These are phyloP conservation scores for Marasmius tenuissimus DNA, from an alignment of 1,284 basidiomycete genomes.

Conservation along the genomic window DNA sequence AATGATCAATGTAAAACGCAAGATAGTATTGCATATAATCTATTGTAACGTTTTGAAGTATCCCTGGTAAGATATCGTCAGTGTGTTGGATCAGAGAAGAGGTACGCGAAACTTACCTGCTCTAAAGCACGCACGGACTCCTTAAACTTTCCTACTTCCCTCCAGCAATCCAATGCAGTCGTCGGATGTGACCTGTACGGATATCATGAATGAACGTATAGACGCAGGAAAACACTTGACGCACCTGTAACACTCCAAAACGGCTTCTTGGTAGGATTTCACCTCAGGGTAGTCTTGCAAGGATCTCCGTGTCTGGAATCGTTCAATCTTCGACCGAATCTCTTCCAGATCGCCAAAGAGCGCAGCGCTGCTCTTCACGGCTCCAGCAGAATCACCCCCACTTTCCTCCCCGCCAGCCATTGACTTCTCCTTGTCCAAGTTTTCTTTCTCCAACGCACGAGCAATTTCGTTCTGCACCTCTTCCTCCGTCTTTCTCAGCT, in stretches of 20 bases:
- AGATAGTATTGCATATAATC: background rate
- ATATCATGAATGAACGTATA: conserved; percentile 5
- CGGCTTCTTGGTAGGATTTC: conserved; percentile 55
- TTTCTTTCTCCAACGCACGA: conserved; percentile 74
- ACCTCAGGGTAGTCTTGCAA: conserved; percentile 57
- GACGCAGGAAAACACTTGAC: conserved; percentile 22
- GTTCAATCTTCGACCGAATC: conserved; percentile 69
- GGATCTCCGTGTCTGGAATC: conserved; percentile 61
- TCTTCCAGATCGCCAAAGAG: conserved; percentile 75
- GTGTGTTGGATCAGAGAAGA: conserved; percentile 7
- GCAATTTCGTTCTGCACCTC: conserved; percentile 67
- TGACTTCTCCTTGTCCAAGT: conserved; percentile 66
- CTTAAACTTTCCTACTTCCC: conserved; percentile 74
- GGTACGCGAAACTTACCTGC: conserved; percentile 31
- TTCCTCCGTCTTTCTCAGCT: conserved; percentile 66
- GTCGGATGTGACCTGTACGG: conserved; percentile 52
- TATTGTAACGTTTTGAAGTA: conserved; percentile 57
- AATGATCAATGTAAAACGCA: too few relatives aligned
- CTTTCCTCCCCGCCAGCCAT: conserved; percentile 44
- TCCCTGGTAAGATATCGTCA: conserved; percentile 33
- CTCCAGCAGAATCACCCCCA: conserved; percentile 33
- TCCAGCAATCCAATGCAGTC: conserved; percentile 75
- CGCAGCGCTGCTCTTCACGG: conserved; percentile 57
- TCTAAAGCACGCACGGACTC: conserved; percentile 68
- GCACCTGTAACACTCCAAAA: conserved; percentile 75